Base-by-base conservation (phyloP, 2,329 filamentous ascomycete genomes). In the Bipolaris cookei region DNA sequence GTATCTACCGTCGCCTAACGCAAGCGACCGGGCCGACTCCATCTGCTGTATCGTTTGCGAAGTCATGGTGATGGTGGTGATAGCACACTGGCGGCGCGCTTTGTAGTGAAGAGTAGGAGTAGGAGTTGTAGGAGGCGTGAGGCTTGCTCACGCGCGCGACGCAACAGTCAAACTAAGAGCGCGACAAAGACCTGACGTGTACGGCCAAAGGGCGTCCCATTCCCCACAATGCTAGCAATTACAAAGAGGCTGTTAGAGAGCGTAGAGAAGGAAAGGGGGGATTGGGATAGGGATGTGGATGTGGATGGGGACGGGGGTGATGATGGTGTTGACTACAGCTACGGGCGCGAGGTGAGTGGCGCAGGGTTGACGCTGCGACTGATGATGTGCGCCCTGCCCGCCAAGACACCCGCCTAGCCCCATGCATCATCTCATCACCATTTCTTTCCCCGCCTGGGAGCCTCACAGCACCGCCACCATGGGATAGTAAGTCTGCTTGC, bases 11-110 rank as follows among this genome's bases (percentile, higher is more conserved):
- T 98, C 93, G 67, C 86, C 87, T 58, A 98, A 85, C 51, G 96
- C 93, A 61, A 98, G 89, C 75, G 91, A 91, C 72, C 95, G 91
- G 62, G 95, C 95, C 69, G 90, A 89, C 76, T 96, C 88, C 67
- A 99, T 88, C 82, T 97, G 93, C 68, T 87, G 86, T 70, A 98
- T 66, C 35, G 68, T 66, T 48, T 69, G 69, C 52, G 68, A 62
- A 63, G 58, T 71, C 71, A 74, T 76, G 58, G 52, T 58, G 59
- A 55, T 53, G 14, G 61, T 43, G 63, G 65, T 59, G 61, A 13
- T 62, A 67, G 38, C 56, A 54, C 60, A 55, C 62, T 62, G 34
- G 43, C 61, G 42, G 34, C 23, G 50, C 63, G 69, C 64, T 69
- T 67, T 67, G 70, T 66, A 51, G 63, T 58, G 52, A 58, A 59